Percentiles rank a stretch among this genome's conserved stretches.
These are phyloP conservation scores for Breviolum minutum DNA, from an alignment of 73 alveolate genomes.

Conservation along the genomic window DNA sequence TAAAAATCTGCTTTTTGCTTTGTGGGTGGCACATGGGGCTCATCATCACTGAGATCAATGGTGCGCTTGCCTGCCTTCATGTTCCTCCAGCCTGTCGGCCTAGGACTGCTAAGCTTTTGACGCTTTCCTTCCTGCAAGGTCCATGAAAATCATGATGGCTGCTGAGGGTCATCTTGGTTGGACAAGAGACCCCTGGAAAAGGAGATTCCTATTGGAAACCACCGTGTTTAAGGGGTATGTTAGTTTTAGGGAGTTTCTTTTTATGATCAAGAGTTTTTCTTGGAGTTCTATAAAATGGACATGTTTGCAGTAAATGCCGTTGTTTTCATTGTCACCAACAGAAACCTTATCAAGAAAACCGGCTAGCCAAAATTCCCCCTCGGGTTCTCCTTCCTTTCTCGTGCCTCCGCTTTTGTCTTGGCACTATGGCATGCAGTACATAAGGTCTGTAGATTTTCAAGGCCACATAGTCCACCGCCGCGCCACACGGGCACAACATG, in stretches of 20 bases:
- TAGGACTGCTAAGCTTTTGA: neutral
- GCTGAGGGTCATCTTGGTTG: too few species aligned
- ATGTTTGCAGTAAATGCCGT: neutral
- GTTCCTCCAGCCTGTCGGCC: neutral
- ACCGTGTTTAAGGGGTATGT: too few species aligned
- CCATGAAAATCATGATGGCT: too few species aligned
- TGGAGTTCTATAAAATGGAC: neutral
- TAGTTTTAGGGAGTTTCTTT: neutral
- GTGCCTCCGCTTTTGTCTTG: slow-evolving; percentile 37
- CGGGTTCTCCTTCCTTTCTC: neutral
- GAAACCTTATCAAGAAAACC: too few species aligned
- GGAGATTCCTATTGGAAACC: neutral
- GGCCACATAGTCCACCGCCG: slow-evolving; percentile 73
- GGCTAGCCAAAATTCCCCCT: too few species aligned
- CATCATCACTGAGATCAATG: slow-evolving; percentile 1
- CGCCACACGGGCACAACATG: slow-evolving; percentile 90
- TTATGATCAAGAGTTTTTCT: neutral
- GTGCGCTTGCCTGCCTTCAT: slow-evolving; percentile 19
- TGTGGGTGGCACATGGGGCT: neutral
- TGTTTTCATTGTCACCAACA: neutral
- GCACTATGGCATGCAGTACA: slow-evolving; percentile 40
- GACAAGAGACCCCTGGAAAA: neutral
- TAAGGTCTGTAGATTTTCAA: slow-evolving; percentile 65
- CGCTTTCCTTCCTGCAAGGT: neutral
- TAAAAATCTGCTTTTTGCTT: too few species aligned